Evolutionary conservation across 768 basidiomycete genomes (phyloP).

Genomic region (Mycena galopus): DNA sequence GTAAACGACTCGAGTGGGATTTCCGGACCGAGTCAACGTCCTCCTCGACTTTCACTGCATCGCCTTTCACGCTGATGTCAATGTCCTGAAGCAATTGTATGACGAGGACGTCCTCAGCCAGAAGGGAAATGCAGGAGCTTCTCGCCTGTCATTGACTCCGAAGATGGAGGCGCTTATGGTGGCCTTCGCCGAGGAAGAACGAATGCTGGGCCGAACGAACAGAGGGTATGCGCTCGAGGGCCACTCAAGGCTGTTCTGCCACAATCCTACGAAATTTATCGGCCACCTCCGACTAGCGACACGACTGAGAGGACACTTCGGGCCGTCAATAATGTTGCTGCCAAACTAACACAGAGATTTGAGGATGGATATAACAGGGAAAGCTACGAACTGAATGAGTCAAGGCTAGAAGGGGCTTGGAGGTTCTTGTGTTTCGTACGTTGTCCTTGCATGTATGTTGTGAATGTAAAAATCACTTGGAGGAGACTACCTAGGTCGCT

Average conservation of each 20-base stretch:
- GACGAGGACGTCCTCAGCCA: conserved; percentile 8
- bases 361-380: conserved; percentile 5
- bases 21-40: conserved; percentile 27
- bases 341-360: conserved; percentile 1
- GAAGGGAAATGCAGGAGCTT: conserved; percentile 8
- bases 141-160: conserved; percentile 13
- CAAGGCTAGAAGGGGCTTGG: too few species aligned
- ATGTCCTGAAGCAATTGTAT: conserved; percentile 31
- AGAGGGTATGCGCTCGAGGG: neutral
- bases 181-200: neutral
- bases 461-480: too few species aligned
- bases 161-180: conserved; percentile 29
- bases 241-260: neutral
- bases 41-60: conserved; percentile 34
- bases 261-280: conserved; percentile 12
- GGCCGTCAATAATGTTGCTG: neutral
- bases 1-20: conserved; percentile 25
- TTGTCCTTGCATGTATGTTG: too few species aligned
- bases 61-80: conserved; percentile 35
- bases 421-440: too few species aligned
- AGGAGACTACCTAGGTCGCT: too few species aligned
- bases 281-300: neutral
- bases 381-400: too few species aligned
- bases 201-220: conserved; percentile 3
- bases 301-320: conserved; percentile 4